Percentiles rank a stretch among this genome's conserved stretches.
Conservation (phyloP, 1,284 basidiomycete genomes). For the Cryptococcus deneoformans region DNA sequence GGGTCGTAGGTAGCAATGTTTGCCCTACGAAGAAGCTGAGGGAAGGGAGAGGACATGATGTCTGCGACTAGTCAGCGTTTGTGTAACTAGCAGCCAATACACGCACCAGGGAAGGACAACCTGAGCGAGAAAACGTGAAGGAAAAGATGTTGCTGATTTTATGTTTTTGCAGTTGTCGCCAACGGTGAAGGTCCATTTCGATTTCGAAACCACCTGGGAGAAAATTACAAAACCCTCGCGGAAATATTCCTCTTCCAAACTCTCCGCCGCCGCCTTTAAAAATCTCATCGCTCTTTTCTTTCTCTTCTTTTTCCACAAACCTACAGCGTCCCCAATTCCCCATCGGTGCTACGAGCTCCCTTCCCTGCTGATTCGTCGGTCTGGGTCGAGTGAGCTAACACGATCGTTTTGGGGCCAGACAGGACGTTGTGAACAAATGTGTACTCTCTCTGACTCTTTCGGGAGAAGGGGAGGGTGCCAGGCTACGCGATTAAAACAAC, state of each 20-base stretch:
- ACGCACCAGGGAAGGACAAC: not conserved
- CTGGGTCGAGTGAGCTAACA: conserved; percentile 13
- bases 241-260: conserved; percentile 2
- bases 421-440: conserved; percentile 28
- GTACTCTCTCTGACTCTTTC: not conserved
- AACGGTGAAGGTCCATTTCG: no score
- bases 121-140: not conserved
- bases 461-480: not conserved
- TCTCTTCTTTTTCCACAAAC: conserved; percentile 1
- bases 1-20: conserved; percentile 47
- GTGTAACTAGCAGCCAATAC: not conserved
- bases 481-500: conserved; percentile 41
- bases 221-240: conserved; percentile 5
- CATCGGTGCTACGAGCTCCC: conserved; percentile 22
- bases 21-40: conserved; percentile 41
- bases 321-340: conserved; percentile 33
- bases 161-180: not conserved
- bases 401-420: conserved; percentile 34
- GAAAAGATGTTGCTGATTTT: not conserved
- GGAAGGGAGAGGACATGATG: conserved; percentile 26
- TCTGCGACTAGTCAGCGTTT: not conserved
- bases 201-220: not conserved
- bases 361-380: not conserved
- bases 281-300: conserved; percentile 1
- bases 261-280: not conserved